Evolutionary conservation across 2,329 filamentous ascomycete genomes (phyloP).

Genomic region (Calonectria montana): DNA sequence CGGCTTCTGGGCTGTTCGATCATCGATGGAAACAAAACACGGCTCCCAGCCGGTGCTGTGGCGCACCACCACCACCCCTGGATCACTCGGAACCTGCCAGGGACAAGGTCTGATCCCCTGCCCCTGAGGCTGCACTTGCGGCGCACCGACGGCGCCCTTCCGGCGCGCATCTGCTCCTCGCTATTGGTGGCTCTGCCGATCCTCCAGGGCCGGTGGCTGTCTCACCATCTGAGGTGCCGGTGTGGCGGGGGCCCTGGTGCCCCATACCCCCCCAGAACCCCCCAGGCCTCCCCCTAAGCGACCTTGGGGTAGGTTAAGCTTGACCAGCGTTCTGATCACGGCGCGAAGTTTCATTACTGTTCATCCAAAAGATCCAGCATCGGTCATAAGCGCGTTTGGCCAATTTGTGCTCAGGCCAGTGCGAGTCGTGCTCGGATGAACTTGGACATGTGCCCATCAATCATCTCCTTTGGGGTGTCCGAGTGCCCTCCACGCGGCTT

Average conservation of each 20-base stretch:
- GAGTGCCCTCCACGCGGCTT: neutral
- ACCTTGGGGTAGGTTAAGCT: slow-evolving; percentile 4
- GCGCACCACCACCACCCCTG: neutral
- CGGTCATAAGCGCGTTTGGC: slow-evolving; percentile 1
- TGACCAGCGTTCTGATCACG: neutral
- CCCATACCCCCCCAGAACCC: neutral
- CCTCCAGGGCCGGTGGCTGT: slow-evolving; percentile 12
- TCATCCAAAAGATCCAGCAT: neutral
- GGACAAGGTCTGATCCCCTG: neutral
- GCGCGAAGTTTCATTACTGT: neutral
- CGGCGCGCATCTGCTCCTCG: neutral
- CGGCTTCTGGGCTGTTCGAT: neutral
- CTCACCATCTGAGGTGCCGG: slow-evolving; percentile 15
- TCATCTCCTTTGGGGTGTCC: neutral
- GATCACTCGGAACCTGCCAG: neutral
- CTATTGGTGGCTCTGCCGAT: slow-evolving; percentile 14
- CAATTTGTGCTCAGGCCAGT: slow-evolving; percentile 5
- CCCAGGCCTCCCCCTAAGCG: neutral
- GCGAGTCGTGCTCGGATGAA: neutral
- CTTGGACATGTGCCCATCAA: neutral
- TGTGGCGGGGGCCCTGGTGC: neutral
- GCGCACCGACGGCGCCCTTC: neutral
- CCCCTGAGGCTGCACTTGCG: neutral
- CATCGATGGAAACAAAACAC: neutral
- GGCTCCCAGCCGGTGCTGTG: neutral